A percentile compares a stretch with the other conserved stretches of the same genome.
Evolutionary conservation across 768 basidiomycete genomes (phyloP).

Genomic region (Fomitopsis serialis): DNA sequence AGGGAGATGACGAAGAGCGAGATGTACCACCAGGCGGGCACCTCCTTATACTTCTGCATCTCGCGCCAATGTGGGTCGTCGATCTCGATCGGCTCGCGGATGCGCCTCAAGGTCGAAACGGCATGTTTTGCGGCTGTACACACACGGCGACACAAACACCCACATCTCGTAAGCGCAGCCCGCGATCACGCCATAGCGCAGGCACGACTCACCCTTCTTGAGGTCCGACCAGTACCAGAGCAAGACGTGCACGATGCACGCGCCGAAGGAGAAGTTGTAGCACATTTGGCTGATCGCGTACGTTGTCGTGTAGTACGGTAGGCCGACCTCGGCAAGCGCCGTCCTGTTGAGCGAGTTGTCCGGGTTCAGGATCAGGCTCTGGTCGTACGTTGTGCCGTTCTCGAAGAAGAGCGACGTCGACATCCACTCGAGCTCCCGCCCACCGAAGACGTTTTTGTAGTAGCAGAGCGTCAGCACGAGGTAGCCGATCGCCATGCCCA

Average conservation of each 20-base stretch:
- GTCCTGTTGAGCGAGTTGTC: slow-evolving; percentile 31
- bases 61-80: slow-evolving; percentile 48
- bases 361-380: slow-evolving; percentile 33
- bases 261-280: slow-evolving; percentile 46
- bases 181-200: neutral
- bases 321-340: slow-evolving; percentile 23
- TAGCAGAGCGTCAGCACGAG: slow-evolving; percentile 35
- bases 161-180: too few species aligned
- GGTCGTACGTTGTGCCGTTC: slow-evolving; percentile 36
- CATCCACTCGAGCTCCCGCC: slow-evolving; percentile 41
- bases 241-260: slow-evolving; percentile 42
- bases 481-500: slow-evolving; percentile 46
- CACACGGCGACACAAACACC: too few species aligned
- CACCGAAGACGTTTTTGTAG: slow-evolving; percentile 42
- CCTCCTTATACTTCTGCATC: slow-evolving; percentile 49
- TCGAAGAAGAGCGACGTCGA: slow-evolving; percentile 38
- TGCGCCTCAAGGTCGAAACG: neutral
- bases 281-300: slow-evolving; percentile 43
- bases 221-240: slow-evolving; percentile 51
- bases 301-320: slow-evolving; percentile 36
- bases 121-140: neutral
- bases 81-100: slow-evolving; percentile 28
- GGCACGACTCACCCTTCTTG: slow-evolving; percentile 30
- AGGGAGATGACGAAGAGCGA: slow-evolving; percentile 40
- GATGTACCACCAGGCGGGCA: slow-evolving; percentile 49